A percentile compares a stretch with the other conserved stretches of the same genome.
These are phyloP conservation scores for Microcera coccophila DNA, from an alignment of 2,329 filamentous ascomycete species.

Conservation along the genomic window DNA sequence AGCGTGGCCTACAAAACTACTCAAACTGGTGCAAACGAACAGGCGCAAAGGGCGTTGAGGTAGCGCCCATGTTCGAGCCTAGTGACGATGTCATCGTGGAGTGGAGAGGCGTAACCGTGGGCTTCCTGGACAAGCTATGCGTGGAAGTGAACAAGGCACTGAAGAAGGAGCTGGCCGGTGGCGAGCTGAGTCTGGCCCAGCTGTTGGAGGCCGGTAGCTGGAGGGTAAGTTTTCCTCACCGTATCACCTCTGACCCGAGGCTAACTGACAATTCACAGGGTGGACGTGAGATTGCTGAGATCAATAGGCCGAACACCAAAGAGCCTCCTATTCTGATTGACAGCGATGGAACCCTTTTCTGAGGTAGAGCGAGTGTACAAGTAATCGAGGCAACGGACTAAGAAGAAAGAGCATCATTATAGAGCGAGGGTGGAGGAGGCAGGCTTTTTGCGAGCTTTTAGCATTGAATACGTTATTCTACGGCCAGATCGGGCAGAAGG, in stretches of 20 bases:
- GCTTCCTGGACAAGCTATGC: slow-evolving; percentile 54
- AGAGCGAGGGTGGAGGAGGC: slow-evolving; percentile 5
- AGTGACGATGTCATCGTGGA: slow-evolving; percentile 61
- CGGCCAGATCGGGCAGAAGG: not conserved
- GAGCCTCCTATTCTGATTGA: slow-evolving; percentile 94
- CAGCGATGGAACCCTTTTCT: slow-evolving; percentile 95
- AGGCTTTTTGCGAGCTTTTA: slow-evolving; percentile 17
- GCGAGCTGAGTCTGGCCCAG: slow-evolving; percentile 75
- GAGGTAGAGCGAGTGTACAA: slow-evolving; percentile 29
- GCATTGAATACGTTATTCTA: slow-evolving; percentile 10
- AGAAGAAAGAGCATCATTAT: slow-evolving; percentile 11
- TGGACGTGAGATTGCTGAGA: slow-evolving; percentile 91
- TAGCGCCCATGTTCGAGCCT: slow-evolving; percentile 56
- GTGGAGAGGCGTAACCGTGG: slow-evolving; percentile 62
- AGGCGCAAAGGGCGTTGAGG: slow-evolving; percentile 58
- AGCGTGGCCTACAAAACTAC: slow-evolving; percentile 63
- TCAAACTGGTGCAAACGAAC: slow-evolving; percentile 66
- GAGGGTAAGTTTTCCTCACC: slow-evolving; percentile 65
- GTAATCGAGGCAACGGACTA: slow-evolving; percentile 17
- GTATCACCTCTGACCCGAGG: not conserved
- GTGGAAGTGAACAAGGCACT: slow-evolving; percentile 59
- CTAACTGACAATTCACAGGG: slow-evolving; percentile 51
- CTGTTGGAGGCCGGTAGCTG: slow-evolving; percentile 94
- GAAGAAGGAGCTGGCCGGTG: slow-evolving; percentile 59
- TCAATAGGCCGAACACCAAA: slow-evolving; percentile 92